A percentile compares a stretch with the other conserved stretches of the same genome.
These are phyloP conservation scores for Trifolium subterraneum DNA, from an alignment of 306 rosid genomes.

Conservation along the genomic window DNA sequence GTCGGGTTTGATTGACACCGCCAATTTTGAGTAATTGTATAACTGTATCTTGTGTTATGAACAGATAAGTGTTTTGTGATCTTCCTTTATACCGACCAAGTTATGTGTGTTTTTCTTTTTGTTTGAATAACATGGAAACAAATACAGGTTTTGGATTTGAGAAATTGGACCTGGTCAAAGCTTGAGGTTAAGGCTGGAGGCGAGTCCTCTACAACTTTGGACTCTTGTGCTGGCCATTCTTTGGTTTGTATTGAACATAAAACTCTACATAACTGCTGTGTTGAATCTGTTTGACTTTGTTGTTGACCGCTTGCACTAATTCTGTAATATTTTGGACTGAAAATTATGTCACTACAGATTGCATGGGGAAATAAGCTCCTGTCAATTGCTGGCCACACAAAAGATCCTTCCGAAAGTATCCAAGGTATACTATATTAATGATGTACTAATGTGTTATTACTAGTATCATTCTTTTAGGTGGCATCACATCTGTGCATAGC, in stretches of 20 bases:
- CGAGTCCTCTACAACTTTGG: conserved; percentile 57
- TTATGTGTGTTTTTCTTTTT: not conserved
- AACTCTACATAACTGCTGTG: conserved; percentile 16
- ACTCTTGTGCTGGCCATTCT: conserved; percentile 92
- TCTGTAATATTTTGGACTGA: conserved; percentile 32
- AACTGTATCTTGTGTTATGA: conserved; percentile 11
- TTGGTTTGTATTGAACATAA: conserved; percentile 65
- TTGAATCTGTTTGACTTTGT: conserved; percentile 26
- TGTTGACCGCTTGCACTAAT: conserved; percentile 29
- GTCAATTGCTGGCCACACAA: conserved; percentile 85
- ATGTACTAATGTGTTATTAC: not conserved
- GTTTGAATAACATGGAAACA: conserved; percentile 30
- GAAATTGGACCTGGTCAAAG: conserved; percentile 92
- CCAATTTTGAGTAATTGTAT: conserved; percentile 13
- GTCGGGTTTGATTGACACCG: conserved; percentile 20
- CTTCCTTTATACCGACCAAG: conserved; percentile 22
- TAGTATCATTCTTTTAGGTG: conserved; percentile 34
- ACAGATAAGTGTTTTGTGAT: not conserved
- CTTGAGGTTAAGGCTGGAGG: conserved; percentile 64
- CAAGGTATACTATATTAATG: conserved; percentile 59
- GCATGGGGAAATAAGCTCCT: conserved; percentile 85
- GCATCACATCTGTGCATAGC: conserved; percentile 29
- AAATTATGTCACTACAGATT: conserved; percentile 57
- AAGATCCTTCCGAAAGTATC: conserved; percentile 79
- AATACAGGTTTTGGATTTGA: conserved; percentile 84